Percentiles rank a stretch among this genome's conserved stretches.
These are phyloP conservation scores for Berkeleyomyces basicola DNA, from an alignment of 2,329 filamentous ascomycete genomes.

Conservation along the genomic window DNA sequence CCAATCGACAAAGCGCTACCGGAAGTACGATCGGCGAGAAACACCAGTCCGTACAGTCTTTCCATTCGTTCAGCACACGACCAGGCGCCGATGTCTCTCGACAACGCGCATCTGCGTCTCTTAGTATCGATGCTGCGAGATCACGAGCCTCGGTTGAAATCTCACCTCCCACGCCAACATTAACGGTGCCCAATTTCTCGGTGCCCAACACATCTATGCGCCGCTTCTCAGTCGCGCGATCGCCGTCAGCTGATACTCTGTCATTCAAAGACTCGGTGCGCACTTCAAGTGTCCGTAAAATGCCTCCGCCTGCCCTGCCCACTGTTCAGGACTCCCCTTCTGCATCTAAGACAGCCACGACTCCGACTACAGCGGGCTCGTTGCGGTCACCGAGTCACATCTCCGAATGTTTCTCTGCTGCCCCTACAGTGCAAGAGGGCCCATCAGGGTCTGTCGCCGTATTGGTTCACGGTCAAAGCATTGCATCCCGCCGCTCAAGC, in stretches of 20 bases:
- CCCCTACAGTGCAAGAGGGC: background rate
- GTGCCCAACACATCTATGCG: conserved; percentile 7
- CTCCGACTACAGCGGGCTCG: background rate
- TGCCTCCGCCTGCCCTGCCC: conserved; percentile 7
- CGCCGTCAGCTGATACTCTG: conserved; percentile 7
- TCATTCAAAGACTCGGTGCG: conserved; percentile 8
- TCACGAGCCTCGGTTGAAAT: conserved; percentile 4
- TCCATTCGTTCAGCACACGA: conserved; percentile 16
- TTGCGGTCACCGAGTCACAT: background rate
- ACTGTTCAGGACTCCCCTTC: conserved; percentile 7
- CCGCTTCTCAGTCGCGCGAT: conserved; percentile 10
- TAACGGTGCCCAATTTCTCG: conserved; percentile 11
- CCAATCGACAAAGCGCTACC: conserved; percentile 26
- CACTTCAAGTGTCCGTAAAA: background rate
- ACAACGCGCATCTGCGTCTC: conserved; percentile 29
- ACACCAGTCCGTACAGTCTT: conserved; percentile 34
- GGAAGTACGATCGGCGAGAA: conserved; percentile 26
- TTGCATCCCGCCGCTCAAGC: background rate
- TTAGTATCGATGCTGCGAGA: conserved; percentile 21
- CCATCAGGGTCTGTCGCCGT: background rate
- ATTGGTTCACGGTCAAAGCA: background rate
- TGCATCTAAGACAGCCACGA: background rate
- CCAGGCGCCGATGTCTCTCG: conserved; percentile 21
- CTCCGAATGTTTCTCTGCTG: background rate
- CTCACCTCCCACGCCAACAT: background rate